Percentiles rank a stretch among this genome's conserved stretches.
phyloP scores from a whole-genome alignment of 1,284 basidiomycete genomes.

The Apiotrichum mycotoxinovorans region DNA sequence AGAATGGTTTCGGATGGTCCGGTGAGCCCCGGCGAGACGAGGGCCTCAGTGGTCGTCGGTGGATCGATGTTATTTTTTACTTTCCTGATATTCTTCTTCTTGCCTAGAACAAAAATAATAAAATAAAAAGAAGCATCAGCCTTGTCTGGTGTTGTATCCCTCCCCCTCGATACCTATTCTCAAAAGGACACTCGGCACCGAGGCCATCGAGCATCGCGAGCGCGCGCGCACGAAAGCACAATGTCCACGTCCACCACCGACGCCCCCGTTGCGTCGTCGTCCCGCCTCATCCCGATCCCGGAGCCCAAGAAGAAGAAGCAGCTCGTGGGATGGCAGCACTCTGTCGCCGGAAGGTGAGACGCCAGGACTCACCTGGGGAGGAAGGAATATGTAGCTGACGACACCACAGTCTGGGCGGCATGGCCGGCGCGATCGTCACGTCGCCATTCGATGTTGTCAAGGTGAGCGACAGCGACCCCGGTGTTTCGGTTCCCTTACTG shows the following conservation, averaged over 20 bases:
- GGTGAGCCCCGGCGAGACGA: too few relatives aligned
- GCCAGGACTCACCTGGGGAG: conserved; percentile 8
- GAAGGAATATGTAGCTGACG: conserved; percentile 1
- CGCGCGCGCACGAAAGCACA: neutral
- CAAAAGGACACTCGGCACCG: neutral
- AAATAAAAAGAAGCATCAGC: too few relatives aligned
- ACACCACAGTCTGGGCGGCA: conserved; percentile 74
- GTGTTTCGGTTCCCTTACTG: neutral
- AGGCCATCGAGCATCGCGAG: neutral
- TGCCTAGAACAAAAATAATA: too few relatives aligned
- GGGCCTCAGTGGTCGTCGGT: too few relatives aligned
- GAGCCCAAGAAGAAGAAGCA: conserved; percentile 40
- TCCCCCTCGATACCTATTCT: neutral
- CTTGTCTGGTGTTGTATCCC: neutral
- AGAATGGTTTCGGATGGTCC: too few relatives aligned
- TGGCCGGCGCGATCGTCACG: conserved; percentile 96
- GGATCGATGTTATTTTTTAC: too few relatives aligned
- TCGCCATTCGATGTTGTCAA: conserved; percentile 98
- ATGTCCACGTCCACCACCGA: neutral
- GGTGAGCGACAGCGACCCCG: conserved; percentile 25
- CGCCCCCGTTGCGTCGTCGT: neutral
- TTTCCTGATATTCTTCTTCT: too few relatives aligned
- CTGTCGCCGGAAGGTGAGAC: conserved; percentile 78
- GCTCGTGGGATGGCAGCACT: conserved; percentile 78
- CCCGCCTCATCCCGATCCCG: conserved; percentile 4